These are phyloP conservation scores for Phytophthora boehmeriae DNA, from an alignment of 352 stramenopile genomes.

Conservation along the genomic window DNA sequence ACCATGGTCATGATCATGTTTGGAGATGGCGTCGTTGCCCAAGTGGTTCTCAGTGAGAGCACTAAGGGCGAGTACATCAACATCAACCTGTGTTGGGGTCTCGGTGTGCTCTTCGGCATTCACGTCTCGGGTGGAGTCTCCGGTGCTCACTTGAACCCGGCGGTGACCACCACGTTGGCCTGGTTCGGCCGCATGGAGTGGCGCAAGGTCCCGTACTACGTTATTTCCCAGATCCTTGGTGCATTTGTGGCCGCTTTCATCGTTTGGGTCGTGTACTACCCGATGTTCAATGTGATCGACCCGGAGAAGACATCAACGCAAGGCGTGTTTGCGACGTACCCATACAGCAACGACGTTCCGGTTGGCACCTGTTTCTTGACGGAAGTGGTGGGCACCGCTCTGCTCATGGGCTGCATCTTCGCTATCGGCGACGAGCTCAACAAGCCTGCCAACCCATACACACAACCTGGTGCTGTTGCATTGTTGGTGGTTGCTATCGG, in stretches of 20 bases:
- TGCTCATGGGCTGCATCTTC: conserved; percentile 71
- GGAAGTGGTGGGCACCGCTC: conserved; percentile 62
- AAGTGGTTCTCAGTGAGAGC: conserved; percentile 58
- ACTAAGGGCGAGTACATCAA: conserved; percentile 69
- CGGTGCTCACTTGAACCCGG: conserved; percentile 70
- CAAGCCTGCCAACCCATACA: conserved; percentile 51
- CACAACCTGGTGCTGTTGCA: conserved; percentile 48
- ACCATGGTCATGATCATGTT: conserved; percentile 75
- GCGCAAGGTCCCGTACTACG: conserved; percentile 62
- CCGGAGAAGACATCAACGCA: conserved; percentile 43
- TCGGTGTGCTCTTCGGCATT: conserved; percentile 75
- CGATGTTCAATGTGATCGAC: conserved; percentile 53
- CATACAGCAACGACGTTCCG: conserved; percentile 36
- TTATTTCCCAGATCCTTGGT: conserved; percentile 55
- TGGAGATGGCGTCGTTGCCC: conserved; percentile 63
- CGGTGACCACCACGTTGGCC: conserved; percentile 60
- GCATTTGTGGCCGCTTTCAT: conserved; percentile 53
- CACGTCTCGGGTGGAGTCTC: conserved; percentile 60
- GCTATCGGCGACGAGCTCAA: conserved; percentile 63
- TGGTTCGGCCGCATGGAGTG: conserved; percentile 56
- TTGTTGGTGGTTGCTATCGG: conserved; percentile 66
- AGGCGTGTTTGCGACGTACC: conserved; percentile 61
- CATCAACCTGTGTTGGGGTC: conserved; percentile 77
- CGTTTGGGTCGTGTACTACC: conserved; percentile 65
- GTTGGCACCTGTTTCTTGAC: conserved; percentile 58